Percentiles rank a stretch among this genome's conserved stretches.
phyloP scores from a whole-genome alignment of 23 red algal species.

The Gracilaria domingensis region DNA sequence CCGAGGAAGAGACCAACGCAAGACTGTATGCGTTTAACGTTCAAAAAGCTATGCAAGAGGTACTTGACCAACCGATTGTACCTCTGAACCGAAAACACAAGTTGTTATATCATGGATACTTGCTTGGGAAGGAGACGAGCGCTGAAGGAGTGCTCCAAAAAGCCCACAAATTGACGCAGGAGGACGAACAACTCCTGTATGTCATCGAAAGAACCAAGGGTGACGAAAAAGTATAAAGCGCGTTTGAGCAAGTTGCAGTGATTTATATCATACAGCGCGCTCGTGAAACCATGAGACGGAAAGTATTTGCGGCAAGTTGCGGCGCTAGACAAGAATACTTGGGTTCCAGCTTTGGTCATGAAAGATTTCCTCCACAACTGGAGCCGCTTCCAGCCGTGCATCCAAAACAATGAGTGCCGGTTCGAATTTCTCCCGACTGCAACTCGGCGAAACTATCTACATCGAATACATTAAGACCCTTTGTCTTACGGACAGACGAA shows the following conservation, averaged over 20 bases:
- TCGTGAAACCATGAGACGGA: not conserved
- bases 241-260: not conserved
- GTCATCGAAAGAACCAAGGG: constrained; percentile 25
- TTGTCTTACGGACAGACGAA: not conserved
- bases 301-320: not conserved
- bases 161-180: constrained; percentile 22
- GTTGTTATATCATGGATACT: constrained; percentile 80
- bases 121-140: constrained; percentile 62
- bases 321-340: too few species aligned
- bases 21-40: constrained; percentile 76
- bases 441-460: constrained; percentile 69
- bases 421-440: constrained; percentile 65
- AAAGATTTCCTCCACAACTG: constrained; percentile 88
- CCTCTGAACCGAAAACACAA: constrained; percentile 70
- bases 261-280: too few species aligned
- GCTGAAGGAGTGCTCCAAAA: constrained; percentile 51
- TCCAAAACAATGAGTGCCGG: constrained; percentile 89
- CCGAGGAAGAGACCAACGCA: constrained; percentile 71
- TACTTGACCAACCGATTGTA: constrained; percentile 65
- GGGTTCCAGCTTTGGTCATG: not conserved
- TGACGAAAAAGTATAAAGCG: constrained; percentile 21
- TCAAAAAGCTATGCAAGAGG: constrained; percentile 60
- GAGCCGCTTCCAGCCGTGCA: constrained; percentile 97
- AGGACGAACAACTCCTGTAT: constrained; percentile 56
- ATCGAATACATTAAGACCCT: constrained; percentile 83